Conservation (phyloP, 176 grass and related monocot genomes). For the bread wheat (Triticum aestivum) region DNA sequence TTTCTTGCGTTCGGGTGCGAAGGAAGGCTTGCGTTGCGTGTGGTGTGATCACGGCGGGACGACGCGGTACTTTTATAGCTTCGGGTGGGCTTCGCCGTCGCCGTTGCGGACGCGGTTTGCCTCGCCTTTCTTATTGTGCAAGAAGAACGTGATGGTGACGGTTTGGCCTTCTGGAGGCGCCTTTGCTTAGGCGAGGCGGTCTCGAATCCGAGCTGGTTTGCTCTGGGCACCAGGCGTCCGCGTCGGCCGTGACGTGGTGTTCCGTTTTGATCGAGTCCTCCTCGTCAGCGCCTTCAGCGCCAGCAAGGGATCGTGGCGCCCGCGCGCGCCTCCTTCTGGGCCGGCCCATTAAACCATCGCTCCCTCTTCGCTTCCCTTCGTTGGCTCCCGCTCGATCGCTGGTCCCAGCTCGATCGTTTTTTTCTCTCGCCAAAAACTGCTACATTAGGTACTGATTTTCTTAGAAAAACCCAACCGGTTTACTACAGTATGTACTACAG, state of each 20-base stretch:
- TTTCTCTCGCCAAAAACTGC: no score
- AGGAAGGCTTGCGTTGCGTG: not conserved
- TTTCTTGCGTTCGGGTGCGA: not conserved
- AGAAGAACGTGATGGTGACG: not conserved
- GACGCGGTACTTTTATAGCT: not conserved
- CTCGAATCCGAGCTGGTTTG: not conserved
- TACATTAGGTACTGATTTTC: no score
- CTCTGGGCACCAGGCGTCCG: not conserved
- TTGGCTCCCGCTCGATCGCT: no score
- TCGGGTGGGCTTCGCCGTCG: not conserved
- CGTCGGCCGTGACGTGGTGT: slow-evolving; percentile 16
- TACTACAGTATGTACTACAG: no score
- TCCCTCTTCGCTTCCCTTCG: no score
- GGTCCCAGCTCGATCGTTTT: no score
- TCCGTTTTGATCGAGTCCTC: no score
- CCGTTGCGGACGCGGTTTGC: not conserved
- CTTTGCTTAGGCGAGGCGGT: not conserved
- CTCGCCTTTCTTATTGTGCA: not conserved
- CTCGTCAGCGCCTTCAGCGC: no score
- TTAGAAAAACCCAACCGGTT: no score
- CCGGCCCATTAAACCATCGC: no score
- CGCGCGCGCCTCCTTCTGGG: no score
- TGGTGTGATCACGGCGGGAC: not conserved
- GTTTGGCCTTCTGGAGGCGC: not conserved
- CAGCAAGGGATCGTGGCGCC: no score